A percentile compares a stretch with the other conserved stretches of the same genome.
Conservation (phyloP, 2,329 filamentous ascomycete species). For the Claviceps arundinis region DNA sequence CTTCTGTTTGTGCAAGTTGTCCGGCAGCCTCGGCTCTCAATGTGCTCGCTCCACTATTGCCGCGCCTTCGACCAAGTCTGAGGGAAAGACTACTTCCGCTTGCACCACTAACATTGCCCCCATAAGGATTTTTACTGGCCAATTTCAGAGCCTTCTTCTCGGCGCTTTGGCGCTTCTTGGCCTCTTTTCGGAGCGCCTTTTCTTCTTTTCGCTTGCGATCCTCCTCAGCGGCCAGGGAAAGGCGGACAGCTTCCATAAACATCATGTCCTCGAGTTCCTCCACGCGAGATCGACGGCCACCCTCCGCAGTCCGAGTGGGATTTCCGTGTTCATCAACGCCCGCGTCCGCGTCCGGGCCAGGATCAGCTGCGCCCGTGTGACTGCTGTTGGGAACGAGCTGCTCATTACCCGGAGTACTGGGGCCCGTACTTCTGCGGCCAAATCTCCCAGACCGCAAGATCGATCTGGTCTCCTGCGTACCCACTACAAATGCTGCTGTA, state of each 20-base stretch:
- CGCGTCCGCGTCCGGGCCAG: constrained; percentile 14
- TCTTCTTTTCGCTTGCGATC: constrained; percentile 72
- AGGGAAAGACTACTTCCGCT: constrained; percentile 54
- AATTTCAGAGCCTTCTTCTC: constrained; percentile 67
- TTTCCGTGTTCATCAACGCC: constrained; percentile 13
- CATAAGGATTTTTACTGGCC: constrained; percentile 24
- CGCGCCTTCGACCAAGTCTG: constrained; percentile 42
- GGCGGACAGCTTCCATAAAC: constrained; percentile 90
- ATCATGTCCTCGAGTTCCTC: constrained; percentile 95
- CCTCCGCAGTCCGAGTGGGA: constrained; percentile 9
- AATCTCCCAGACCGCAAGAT: constrained; percentile 36
- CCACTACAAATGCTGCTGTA: constrained; percentile 85
- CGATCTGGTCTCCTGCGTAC: constrained; percentile 41
- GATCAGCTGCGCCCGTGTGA: constrained; percentile 2
- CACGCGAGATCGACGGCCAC: constrained; percentile 39
- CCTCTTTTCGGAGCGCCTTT: constrained; percentile 48
- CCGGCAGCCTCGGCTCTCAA: constrained; percentile 42
- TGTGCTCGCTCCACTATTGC: constrained; percentile 47
- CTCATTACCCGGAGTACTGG: constrained; percentile 16
- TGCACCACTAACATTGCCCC: constrained; percentile 24
- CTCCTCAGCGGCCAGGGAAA: constrained; percentile 86
- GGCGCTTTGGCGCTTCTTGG: constrained; percentile 75
- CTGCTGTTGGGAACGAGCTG: constrained; percentile 1
- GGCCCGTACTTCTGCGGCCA: constrained; percentile 37
- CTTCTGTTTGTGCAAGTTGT: constrained; percentile 20